These are phyloP conservation scores for Penicillium fimorum DNA, from an alignment of 495 filamentous ascomycete species.

Conservation along the genomic window DNA sequence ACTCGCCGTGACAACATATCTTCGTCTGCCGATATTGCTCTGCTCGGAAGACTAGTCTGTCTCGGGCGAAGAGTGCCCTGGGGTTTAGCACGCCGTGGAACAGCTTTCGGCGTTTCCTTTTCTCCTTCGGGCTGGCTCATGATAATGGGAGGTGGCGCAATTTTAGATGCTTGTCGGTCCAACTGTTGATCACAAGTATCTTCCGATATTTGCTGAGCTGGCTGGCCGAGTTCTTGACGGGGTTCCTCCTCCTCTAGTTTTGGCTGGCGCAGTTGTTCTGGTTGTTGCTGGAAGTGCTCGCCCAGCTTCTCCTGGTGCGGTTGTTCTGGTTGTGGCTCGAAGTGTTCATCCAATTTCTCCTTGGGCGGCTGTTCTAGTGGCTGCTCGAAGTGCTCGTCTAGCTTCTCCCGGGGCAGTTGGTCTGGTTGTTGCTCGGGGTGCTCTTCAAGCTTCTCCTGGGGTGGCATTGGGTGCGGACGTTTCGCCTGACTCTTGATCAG, in stretches of 20 bases:
- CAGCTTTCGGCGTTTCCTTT: slow-evolving; percentile 33
- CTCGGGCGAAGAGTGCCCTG: slow-evolving; percentile 35
- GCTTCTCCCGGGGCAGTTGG: neutral
- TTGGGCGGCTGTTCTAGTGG: neutral
- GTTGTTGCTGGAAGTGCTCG: slow-evolving; percentile 19
- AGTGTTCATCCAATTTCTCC: slow-evolving; percentile 13
- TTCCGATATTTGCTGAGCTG: slow-evolving; percentile 2
- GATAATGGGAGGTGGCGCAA: slow-evolving; percentile 5
- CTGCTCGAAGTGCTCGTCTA: slow-evolving; percentile 20
- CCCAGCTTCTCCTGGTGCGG: slow-evolving; percentile 5
- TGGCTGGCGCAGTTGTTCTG: slow-evolving; percentile 8
- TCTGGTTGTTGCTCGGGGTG: slow-evolving; percentile 20
- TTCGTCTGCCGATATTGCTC: slow-evolving; percentile 67
- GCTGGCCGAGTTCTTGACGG: neutral
- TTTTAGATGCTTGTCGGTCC: slow-evolving; percentile 1
- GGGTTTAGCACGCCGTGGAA: slow-evolving; percentile 41
- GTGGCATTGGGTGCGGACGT: slow-evolving; percentile 15
- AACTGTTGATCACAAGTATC: slow-evolving; percentile 6
- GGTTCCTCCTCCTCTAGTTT: neutral
- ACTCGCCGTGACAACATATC: slow-evolving; percentile 86
- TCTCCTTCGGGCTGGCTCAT: slow-evolving; percentile 16
- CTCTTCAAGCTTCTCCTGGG: slow-evolving; percentile 9
- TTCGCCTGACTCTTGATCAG: slow-evolving; percentile 33
- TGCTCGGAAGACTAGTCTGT: slow-evolving; percentile 32
- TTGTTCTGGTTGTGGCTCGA: slow-evolving; percentile 15